Evolutionary conservation across 768 basidiomycete genomes (phyloP).

Genomic region (Boletus pseudopeckii): DNA sequence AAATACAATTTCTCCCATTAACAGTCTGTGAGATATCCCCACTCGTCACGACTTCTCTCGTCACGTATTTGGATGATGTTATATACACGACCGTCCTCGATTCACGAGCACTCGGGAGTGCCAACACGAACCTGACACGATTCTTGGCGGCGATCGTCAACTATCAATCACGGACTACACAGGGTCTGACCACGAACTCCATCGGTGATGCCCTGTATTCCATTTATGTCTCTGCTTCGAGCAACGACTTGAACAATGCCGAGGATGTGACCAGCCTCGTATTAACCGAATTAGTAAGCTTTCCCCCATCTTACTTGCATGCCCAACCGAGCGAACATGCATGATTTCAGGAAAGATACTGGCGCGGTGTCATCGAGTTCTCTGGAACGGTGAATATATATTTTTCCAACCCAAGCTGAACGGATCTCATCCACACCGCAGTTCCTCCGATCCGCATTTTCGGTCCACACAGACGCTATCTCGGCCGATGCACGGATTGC

Average conservation of each 20-base stretch:
- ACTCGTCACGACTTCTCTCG: conserved; percentile 8
- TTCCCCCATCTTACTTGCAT: not conserved
- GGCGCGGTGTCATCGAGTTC: conserved; percentile 17
- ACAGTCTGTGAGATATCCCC: conserved; percentile 9
- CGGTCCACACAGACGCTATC: not conserved
- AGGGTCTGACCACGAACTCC: conserved; percentile 11
- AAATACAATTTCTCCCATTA: conserved; percentile 12
- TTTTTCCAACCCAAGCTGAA: not conserved
- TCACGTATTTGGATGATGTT: conserved; percentile 6
- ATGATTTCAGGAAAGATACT: conserved; percentile 9
- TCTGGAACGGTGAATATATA: conserved; percentile 13
- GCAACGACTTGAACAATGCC: not conserved
- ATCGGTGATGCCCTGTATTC: conserved; percentile 21
- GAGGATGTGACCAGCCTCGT: not conserved
- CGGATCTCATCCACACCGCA: not conserved
- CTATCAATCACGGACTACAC: conserved; percentile 8
- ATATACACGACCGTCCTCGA: conserved; percentile 1
- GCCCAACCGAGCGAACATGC: too few species aligned
- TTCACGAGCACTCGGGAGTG: not conserved
- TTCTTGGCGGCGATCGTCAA: conserved; percentile 11
- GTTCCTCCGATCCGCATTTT: conserved; percentile 11
- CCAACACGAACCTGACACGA: conserved; percentile 4
- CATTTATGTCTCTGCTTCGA: not conserved
- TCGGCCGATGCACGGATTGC: not conserved
- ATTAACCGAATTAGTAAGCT: conserved; percentile 2